Conservation (phyloP, 257 asterid genomes). For the Oldenlandia corymbosa region DNA sequence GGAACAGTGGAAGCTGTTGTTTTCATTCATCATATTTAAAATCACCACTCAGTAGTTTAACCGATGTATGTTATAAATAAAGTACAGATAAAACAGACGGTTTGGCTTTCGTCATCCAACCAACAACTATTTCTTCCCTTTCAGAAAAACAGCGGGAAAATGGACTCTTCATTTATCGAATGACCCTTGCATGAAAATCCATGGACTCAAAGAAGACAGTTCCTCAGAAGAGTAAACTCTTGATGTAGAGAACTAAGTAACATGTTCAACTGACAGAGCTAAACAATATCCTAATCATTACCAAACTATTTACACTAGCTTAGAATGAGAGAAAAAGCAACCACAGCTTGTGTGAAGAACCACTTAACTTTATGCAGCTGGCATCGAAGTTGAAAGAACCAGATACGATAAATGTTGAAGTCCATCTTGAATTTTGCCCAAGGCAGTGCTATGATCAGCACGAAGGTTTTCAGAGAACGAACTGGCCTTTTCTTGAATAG, state of each 20-base stretch:
- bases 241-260: background rate
- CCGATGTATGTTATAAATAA: too few relatives aligned
- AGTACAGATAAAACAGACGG: slow-evolving; percentile 12
- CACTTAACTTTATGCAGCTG: slow-evolving; percentile 39
- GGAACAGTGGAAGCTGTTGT: too few relatives aligned
- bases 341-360: background rate
- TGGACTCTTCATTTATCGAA: background rate
- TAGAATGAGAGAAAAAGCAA: slow-evolving; percentile 3
- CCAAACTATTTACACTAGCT: slow-evolving; percentile 44
- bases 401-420: slow-evolving; percentile 62
- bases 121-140: slow-evolving; percentile 32
- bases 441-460: slow-evolving; percentile 58
- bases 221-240: background rate
- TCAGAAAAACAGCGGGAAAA: slow-evolving; percentile 38
- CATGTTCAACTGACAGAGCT: background rate
- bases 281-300: slow-evolving; percentile 17
- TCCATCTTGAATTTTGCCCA: slow-evolving; percentile 80
- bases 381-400: slow-evolving; percentile 68
- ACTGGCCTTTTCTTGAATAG: slow-evolving; percentile 59
- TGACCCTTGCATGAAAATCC: background rate
- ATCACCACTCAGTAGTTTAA: too few relatives aligned
- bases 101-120: slow-evolving; percentile 14
- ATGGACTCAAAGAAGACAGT: background rate
- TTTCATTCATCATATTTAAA: too few relatives aligned
- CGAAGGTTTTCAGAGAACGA: slow-evolving; percentile 54